Evolutionary conservation across 2,329 filamentous ascomycete genomes (phyloP), one percentile per base, ranked within the genome.

Genomic region (Alternaria gaisen): DNA sequence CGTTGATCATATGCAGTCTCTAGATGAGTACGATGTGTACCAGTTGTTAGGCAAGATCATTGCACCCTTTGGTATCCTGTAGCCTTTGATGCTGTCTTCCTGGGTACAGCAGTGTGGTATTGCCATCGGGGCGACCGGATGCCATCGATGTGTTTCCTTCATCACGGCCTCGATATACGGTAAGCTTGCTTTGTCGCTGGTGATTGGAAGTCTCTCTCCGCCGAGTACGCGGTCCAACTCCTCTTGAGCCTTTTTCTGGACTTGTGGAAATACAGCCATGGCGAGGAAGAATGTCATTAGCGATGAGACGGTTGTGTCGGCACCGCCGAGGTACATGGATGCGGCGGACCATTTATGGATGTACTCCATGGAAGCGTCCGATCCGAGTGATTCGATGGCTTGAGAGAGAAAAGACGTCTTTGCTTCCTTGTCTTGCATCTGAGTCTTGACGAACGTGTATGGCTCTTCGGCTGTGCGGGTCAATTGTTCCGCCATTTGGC

Each of bases 201-300:
- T 81, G 1, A 71, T 75, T 0, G 85, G 85, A 0, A 87, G 72
- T 14, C 84, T 74, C 24, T 75, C 72, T 7, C 67, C 67, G 2
- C 83, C 84, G 5, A 86, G 78, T 0, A 86, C 82, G 4, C 73
- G 67, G 58, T 88, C 85, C 12, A 88, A 72, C 42, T 83, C 77
- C 5, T 73, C 73, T 60, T 81, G 81, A 0, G 82, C 83, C 58
- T 84, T 85, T 22, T 68, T 67, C 52, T 85, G 84, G 0, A 85
- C 74, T 2, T 77, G 69, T 0, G 82, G 83, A 38, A 83, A 84
- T 8, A 85, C 74, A 16, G 80, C 81, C 72, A 86, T 86, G 0
- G 84, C 85, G 0, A 87, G 78, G 20, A 85, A 78, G 68, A 87
- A 87, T 0, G 65, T 72, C 48, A 73, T 68, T 3, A 83, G 59